Evolutionary conservation across 495 filamentous ascomycete species (phyloP).

Genomic region (Podospora pseudopauciseta): DNA sequence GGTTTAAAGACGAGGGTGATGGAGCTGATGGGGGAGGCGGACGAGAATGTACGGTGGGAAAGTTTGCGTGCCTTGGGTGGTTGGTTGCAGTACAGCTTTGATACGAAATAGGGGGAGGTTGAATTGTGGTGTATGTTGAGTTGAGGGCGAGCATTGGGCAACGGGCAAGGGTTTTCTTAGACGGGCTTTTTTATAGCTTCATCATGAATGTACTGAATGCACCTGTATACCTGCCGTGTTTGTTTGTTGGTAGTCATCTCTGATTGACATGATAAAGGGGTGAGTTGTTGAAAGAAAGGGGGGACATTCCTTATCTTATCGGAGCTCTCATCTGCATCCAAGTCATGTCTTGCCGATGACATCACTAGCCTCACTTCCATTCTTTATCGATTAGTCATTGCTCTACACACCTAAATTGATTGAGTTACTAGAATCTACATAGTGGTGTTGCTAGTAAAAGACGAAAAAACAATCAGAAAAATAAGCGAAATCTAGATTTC

Average conservation of each 20-base stretch:
- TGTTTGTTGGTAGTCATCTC: not conserved
- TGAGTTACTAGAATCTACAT: too few relatives aligned
- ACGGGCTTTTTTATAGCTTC: conserved; percentile 2
- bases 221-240: not conserved
- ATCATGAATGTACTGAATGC: conserved; percentile 5
- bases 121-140: not conserved
- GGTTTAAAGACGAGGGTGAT: conserved; percentile 89
- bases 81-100: conserved; percentile 90
- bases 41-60: conserved; percentile 93
- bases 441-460: too few relatives aligned
- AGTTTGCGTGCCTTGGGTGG: conserved; percentile 88
- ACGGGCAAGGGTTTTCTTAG: not conserved
- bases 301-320: conserved; percentile 25
- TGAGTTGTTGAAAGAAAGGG: not conserved
- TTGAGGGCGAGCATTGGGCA: not conserved
- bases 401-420: too few relatives aligned
- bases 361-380: conserved; percentile 4
- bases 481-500: too few relatives aligned
- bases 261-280: not conserved
- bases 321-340: conserved; percentile 3
- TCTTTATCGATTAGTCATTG: too few relatives aligned
- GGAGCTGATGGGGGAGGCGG: conserved; percentile 88
- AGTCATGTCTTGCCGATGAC: conserved; percentile 5
- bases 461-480: too few relatives aligned
- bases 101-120: conserved; percentile 42